Base-by-base conservation (phyloP, 2,329 filamentous ascomycete species). In the Grosmannia clavigera region DNA sequence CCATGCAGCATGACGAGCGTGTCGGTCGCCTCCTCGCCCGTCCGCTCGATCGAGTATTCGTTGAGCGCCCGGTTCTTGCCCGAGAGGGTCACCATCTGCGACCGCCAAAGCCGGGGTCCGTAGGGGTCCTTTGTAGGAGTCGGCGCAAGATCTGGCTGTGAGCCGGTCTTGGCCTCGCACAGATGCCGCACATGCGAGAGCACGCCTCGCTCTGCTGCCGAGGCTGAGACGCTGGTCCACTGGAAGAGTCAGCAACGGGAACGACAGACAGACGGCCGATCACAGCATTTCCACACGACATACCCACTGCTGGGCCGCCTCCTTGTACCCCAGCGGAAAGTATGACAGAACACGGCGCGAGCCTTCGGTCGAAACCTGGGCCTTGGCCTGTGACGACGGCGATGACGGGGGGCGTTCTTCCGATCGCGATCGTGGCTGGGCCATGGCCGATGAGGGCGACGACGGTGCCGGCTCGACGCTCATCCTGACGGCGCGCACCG, bases 1-100 rank as follows among this genome's bases (percentile, higher is more conserved):
- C 94, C 94, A 70, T 99, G 94, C 5, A 99, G 77, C 83, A 99
- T 95, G 53, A 99, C 92, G 19, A 99, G 78, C 52, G 90, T 94
- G 68, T 97, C 86, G 55, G 95, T 86, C 0, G 84, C 82, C 5
- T 85, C 74, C 69, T 96, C 92, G 43, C 85, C 90, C 1, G 90
- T 75, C 57, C 92, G 81, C 74, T 96, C 90, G 2, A 99, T 83
- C 1, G 88, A 91, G 71, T 96, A 94, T 70, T 99, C 94, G 69
- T 99, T 97, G 63, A 99, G 73, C 3, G 86, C 88, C 57, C 94
- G 84, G 70, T 95, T 84, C 72, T 91, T 94, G 59, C 94, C 94
- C 19, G 86, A 84, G 60, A 99, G 78, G 64, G 86, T 76, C 12
- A 99, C 89, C 78, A 96, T 86, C 62, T 87, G 85, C 40, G 90